These are phyloP conservation scores for Nicotiana knightiana DNA, from an alignment of 257 asterid species.

Conservation along the genomic window DNA sequence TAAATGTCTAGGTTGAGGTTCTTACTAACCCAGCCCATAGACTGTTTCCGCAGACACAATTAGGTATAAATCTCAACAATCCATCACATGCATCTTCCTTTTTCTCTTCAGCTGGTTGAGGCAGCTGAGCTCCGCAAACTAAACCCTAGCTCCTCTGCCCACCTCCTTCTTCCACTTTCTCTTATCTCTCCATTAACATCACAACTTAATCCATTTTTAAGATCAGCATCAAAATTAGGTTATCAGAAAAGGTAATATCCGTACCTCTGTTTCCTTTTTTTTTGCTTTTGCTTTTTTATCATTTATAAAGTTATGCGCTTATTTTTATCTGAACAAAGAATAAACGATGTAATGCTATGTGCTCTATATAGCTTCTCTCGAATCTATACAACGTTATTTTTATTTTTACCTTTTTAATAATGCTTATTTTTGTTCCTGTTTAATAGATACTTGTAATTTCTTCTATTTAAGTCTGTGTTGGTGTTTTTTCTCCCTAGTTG, in stretches of 20 bases:
- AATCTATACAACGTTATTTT: not conserved
- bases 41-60: not conserved
- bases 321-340: not conserved
- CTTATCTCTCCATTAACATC: not conserved
- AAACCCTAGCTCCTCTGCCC: slow-evolving; percentile 8
- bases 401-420: too few relatives aligned
- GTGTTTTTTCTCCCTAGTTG: not conserved
- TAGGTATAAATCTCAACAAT: not conserved
- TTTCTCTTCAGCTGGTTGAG: not conserved
- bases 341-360: not conserved
- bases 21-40: slow-evolving; percentile 1
- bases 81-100: not conserved
- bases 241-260: not conserved
- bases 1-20: not conserved
- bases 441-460: not conserved
- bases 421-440: not conserved
- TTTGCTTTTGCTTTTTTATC: not conserved
- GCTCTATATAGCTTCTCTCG: not conserved
- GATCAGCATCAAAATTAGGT: not conserved
- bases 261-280: not conserved
- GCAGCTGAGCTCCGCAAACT: not conserved
- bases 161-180: not conserved
- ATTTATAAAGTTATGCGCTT: not conserved
- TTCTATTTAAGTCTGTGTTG: not conserved
- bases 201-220: not conserved